Conservation (phyloP, 192 early-diverging fungal species). For the Coemansia sp. region DNA sequence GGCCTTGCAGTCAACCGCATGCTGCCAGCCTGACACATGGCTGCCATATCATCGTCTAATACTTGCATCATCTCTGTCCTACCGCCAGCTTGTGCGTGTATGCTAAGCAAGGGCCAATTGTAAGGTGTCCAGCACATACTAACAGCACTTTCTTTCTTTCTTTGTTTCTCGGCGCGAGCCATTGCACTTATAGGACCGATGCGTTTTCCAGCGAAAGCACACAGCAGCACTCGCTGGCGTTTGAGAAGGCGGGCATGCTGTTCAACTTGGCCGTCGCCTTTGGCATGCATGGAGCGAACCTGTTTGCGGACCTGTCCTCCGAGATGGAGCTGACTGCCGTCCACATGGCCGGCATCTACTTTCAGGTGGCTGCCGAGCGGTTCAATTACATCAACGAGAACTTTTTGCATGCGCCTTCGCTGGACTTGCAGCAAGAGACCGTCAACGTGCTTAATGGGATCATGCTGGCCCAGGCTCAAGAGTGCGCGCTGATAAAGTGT, state of each 20-base stretch:
- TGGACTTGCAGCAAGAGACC: constrained; percentile 86
- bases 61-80: background rate
- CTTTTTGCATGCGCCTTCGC: constrained; percentile 93
- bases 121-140: background rate
- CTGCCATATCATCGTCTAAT: background rate
- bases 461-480: constrained; percentile 95
- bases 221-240: constrained; percentile 91
- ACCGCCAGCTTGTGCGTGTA: background rate
- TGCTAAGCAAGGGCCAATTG: background rate
- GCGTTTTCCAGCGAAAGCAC: constrained; percentile 78
- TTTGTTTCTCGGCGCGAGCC: background rate
- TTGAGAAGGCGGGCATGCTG: constrained; percentile 94
- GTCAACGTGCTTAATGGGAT: constrained; percentile 79
- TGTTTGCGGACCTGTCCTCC: constrained; percentile 48
- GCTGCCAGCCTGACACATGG: constrained; percentile 3
- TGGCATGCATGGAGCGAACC: constrained; percentile 52
- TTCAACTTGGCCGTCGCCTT: constrained; percentile 90
- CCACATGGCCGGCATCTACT: constrained; percentile 84
- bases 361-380: constrained; percentile 91
- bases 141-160: background rate
- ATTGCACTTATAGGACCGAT: constrained; percentile 63
- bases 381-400: constrained; percentile 97
- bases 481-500: constrained; percentile 85
- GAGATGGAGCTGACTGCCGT: constrained; percentile 56
- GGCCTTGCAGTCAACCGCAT: constrained; percentile 1